These are phyloP conservation scores for Calonectria pseudoturangicola DNA, from an alignment of 2,329 filamentous ascomycete species.

Conservation along the genomic window DNA sequence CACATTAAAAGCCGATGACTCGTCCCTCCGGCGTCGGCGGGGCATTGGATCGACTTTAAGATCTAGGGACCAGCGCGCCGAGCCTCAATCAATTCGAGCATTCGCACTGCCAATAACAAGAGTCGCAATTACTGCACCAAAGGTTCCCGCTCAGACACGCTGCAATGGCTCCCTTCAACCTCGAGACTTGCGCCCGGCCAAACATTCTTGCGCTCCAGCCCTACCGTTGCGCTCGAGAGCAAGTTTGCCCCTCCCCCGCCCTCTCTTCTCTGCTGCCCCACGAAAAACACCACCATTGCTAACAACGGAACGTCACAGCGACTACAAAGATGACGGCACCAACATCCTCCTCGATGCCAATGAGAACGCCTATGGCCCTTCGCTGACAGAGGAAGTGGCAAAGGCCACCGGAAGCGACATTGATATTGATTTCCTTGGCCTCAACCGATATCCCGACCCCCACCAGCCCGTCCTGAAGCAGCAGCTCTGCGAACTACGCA, in stretches of 20 bases:
- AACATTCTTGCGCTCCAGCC: slow-evolving; percentile 87
- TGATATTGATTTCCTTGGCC: slow-evolving; percentile 82
- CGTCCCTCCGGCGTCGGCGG: slow-evolving; percentile 53
- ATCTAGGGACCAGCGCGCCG: slow-evolving; percentile 35
- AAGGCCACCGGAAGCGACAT: slow-evolving; percentile 60
- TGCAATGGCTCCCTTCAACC: slow-evolving; percentile 79
- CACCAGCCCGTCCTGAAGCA: slow-evolving; percentile 93
- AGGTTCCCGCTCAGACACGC: neutral
- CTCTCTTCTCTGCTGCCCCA: slow-evolving; percentile 25
- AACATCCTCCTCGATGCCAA: slow-evolving; percentile 98
- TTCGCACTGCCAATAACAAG: slow-evolving; percentile 9
- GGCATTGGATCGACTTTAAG: slow-evolving; percentile 38
- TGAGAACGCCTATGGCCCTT: slow-evolving; percentile 96
- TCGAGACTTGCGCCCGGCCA: slow-evolving; percentile 83
- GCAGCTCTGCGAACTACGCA: slow-evolving; percentile 89
- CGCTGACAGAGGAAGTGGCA: slow-evolving; percentile 71
- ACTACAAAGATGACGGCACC: slow-evolving; percentile 98
- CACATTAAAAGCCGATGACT: slow-evolving; percentile 51
- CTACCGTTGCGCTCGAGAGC: slow-evolving; percentile 90
- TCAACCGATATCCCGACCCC: slow-evolving; percentile 97
- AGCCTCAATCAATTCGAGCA: slow-evolving; percentile 22
- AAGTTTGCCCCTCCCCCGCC: slow-evolving; percentile 59
- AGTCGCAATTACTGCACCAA: neutral
- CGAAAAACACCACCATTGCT: slow-evolving; percentile 45
- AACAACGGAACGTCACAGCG: slow-evolving; percentile 70